A percentile compares a stretch with the other conserved stretches of the same genome.
phyloP scores from a whole-genome alignment of 2,329 filamentous ascomycete species.

The Hypoxylon sp. region DNA sequence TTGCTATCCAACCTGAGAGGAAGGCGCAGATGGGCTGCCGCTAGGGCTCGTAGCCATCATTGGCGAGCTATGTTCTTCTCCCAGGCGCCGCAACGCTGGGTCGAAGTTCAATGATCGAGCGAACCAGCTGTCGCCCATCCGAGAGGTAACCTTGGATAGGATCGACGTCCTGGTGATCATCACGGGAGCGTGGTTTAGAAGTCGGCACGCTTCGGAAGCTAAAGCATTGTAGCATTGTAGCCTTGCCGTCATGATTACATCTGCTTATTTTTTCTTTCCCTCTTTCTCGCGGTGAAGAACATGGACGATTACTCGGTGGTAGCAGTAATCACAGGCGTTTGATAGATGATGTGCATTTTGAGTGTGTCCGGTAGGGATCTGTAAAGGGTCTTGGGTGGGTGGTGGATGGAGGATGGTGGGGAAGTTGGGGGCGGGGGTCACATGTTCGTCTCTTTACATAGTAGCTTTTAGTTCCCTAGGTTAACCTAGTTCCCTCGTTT shows the following conservation, averaged over 20 bases:
- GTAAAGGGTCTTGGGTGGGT: slow-evolving; percentile 3
- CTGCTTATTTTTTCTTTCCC: slow-evolving; percentile 3
- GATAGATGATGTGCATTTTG: slow-evolving; percentile 22
- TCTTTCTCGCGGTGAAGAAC: background rate
- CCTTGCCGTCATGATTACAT: slow-evolving; percentile 18
- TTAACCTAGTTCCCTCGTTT: background rate
- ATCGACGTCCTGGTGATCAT: slow-evolving; percentile 17
- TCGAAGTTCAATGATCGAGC: slow-evolving; percentile 11
- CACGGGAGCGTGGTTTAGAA: slow-evolving; percentile 11
- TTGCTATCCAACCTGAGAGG: slow-evolving; percentile 34
- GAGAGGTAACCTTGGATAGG: slow-evolving; percentile 9
- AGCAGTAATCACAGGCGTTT: background rate
- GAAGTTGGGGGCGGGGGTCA: slow-evolving; percentile 1
- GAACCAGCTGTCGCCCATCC: slow-evolving; percentile 19
- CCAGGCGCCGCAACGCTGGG: slow-evolving; percentile 34
- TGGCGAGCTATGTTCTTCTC: slow-evolving; percentile 18
- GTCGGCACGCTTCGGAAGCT: slow-evolving; percentile 14
- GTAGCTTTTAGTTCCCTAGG: no score
- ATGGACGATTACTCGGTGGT: background rate
- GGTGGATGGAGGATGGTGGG: slow-evolving; percentile 24
- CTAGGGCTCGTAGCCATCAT: slow-evolving; percentile 16
- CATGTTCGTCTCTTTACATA: no score
- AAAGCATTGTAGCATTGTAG: slow-evolving; percentile 12
- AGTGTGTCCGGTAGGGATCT: background rate
- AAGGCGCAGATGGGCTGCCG: slow-evolving; percentile 16